phyloP scores from a whole-genome alignment of 179 eudicot genomes.

The Drosera spatulata region DNA sequence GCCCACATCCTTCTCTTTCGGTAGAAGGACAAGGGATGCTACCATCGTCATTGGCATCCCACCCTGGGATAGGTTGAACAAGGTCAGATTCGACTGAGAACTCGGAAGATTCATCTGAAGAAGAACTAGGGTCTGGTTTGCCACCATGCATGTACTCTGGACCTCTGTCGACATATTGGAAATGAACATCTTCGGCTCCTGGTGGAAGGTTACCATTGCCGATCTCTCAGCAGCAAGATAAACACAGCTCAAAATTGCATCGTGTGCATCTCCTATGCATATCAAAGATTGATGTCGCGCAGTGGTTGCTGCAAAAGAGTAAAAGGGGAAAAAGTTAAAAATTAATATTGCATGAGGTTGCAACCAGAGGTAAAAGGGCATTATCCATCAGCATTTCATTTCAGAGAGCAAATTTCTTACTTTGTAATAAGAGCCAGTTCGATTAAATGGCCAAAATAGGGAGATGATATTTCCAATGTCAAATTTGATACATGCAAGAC shows the following conservation, averaged over 20 bases:
- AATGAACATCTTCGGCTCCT: conserved; percentile 23
- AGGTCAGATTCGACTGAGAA: too few relatives aligned
- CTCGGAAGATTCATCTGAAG: conserved; percentile 6
- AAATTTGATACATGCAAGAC: too few relatives aligned
- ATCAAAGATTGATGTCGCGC: conserved; percentile 84
- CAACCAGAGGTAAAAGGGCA: too few relatives aligned
- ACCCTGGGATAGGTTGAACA: conserved; percentile 11
- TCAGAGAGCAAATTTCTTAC: too few relatives aligned
- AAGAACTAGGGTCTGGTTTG: conserved; percentile 30
- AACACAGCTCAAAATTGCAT: conserved; percentile 72
- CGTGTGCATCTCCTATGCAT: conserved; percentile 81
- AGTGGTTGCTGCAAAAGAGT: conserved; percentile 50
- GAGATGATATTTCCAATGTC: too few relatives aligned
- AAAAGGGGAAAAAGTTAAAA: conserved; percentile 1
- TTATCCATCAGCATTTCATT: too few relatives aligned
- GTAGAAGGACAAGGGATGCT: conserved; percentile 49
- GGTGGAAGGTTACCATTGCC: conserved; percentile 40
- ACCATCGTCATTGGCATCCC: conserved; percentile 39
- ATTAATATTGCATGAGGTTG: too few relatives aligned
- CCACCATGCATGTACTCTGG: conserved; percentile 66
- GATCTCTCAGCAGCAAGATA: conserved; percentile 63
- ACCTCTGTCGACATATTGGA: conserved; percentile 35
- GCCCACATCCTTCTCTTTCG: conserved; percentile 81
- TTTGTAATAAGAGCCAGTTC: too few relatives aligned
- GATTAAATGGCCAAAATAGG: too few relatives aligned